phyloP scores from a whole-genome alignment of 192 early-diverging fungal species.

The Linnemannia hyalina region DNA sequence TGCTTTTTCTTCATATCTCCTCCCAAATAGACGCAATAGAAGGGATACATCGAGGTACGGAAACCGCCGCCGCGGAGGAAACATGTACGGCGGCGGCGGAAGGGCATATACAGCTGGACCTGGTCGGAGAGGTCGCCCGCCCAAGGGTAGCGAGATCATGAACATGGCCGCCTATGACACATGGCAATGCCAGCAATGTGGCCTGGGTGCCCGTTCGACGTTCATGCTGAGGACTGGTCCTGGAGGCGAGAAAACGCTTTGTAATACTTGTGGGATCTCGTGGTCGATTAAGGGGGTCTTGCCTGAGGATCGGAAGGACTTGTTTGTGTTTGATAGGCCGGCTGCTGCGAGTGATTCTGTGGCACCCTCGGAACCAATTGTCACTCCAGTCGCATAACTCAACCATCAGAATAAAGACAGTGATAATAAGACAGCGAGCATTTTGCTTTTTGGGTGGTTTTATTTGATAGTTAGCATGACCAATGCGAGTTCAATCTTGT shows the following conservation, averaged over 20 bases:
- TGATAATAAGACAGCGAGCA: too few species aligned
- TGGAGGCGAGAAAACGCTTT: constrained; percentile 44
- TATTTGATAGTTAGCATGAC: background rate
- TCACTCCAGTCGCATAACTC: background rate
- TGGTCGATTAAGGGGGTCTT: constrained; percentile 30
- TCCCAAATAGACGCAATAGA: constrained; percentile 29
- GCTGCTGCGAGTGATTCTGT: background rate
- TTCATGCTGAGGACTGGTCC: constrained; percentile 39
- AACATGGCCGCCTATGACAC: constrained; percentile 26
- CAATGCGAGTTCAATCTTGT: background rate
- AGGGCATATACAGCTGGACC: background rate
- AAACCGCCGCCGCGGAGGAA: constrained; percentile 15
- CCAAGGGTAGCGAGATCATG: constrained; percentile 11
- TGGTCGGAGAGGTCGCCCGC: background rate
- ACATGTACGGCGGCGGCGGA: background rate
- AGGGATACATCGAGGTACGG: constrained; percentile 36
- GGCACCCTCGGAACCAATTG: background rate
- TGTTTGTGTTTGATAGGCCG: constrained; percentile 18
- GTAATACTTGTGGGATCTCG: constrained; percentile 49
- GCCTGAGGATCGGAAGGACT: constrained; percentile 42
- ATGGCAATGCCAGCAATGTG: constrained; percentile 54
- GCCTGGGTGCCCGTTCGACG: constrained; percentile 35
- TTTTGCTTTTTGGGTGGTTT: background rate
- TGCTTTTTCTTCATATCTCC: background rate
- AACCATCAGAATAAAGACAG: background rate